phyloP scores from a whole-genome alignment of 2,329 filamentous ascomycete species.

The Cordyceps farinosa region DNA sequence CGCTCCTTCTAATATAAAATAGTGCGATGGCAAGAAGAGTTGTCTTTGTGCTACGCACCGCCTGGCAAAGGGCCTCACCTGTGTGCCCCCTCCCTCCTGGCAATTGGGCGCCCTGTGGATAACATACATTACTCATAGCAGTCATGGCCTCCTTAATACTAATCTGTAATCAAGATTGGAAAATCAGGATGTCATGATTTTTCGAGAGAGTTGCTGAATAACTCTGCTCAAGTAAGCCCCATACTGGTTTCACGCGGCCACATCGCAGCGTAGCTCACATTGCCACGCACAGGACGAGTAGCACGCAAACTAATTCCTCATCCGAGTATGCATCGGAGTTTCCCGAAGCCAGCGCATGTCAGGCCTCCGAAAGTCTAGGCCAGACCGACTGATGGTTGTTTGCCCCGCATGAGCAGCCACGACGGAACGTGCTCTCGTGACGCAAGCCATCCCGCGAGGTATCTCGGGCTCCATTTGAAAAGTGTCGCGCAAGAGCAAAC shows the following conservation, averaged over 20 bases:
- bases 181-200: no score
- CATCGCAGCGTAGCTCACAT: not conserved
- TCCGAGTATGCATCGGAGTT: not conserved
- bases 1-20: not conserved
- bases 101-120: not conserved
- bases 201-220: no score
- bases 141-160: not conserved
- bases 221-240: not conserved
- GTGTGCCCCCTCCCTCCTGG: not conserved
- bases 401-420: not conserved
- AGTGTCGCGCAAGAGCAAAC: not conserved
- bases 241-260: not conserved
- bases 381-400: not conserved
- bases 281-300: not conserved
- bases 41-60: conserved; percentile 1
- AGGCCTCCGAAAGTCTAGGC: not conserved
- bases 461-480: not conserved
- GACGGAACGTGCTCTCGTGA: not conserved
- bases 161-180: no score
- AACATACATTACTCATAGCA: no score
- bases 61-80: not conserved
- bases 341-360: not conserved
- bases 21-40: not conserved
- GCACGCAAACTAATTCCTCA: not conserved
- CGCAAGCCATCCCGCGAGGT: not conserved